These are phyloP conservation scores for Ganoderma leucocontextum DNA, from an alignment of 1,284 basidiomycete genomes.

Conservation along the genomic window DNA sequence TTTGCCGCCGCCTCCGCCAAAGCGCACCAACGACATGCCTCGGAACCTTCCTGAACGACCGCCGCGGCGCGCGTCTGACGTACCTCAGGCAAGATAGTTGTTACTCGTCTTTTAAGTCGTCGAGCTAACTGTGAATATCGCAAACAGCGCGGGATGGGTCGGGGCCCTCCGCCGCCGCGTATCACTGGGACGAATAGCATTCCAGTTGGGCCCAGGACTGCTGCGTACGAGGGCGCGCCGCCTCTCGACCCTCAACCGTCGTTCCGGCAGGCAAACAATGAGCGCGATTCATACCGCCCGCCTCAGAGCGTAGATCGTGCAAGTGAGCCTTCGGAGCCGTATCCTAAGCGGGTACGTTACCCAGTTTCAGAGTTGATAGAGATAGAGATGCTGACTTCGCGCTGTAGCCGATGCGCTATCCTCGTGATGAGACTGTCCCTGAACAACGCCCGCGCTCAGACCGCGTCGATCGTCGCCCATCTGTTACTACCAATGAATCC, in stretches of 20 bases:
- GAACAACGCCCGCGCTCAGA: slow-evolving; percentile 17
- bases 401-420: slow-evolving; percentile 2
- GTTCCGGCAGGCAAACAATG: slow-evolving; percentile 16
- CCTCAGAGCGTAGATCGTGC: neutral
- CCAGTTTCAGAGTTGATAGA: neutral
- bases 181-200: slow-evolving; percentile 22
- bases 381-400: neutral
- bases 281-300: slow-evolving; percentile 13
- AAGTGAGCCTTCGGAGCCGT: slow-evolving; percentile 9
- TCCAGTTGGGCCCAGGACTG: slow-evolving; percentile 10
- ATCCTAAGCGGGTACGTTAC: slow-evolving; percentile 21
- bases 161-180: slow-evolving; percentile 11
- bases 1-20: neutral
- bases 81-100: slow-evolving; percentile 12
- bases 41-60: slow-evolving; percentile 24
- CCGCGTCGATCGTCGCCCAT: slow-evolving; percentile 20
- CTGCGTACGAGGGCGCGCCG: slow-evolving; percentile 7
- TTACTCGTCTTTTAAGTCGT: neutral
- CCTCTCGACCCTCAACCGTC: slow-evolving; percentile 1
- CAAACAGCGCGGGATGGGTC: neutral
- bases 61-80: neutral
- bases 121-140: neutral
- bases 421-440: slow-evolving; percentile 10
- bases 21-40: slow-evolving; percentile 8
- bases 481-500: slow-evolving; percentile 17